Base-by-base conservation (phyloP, 495 filamentous ascomycete species). In the Sphaerosporella brunnea region DNA sequence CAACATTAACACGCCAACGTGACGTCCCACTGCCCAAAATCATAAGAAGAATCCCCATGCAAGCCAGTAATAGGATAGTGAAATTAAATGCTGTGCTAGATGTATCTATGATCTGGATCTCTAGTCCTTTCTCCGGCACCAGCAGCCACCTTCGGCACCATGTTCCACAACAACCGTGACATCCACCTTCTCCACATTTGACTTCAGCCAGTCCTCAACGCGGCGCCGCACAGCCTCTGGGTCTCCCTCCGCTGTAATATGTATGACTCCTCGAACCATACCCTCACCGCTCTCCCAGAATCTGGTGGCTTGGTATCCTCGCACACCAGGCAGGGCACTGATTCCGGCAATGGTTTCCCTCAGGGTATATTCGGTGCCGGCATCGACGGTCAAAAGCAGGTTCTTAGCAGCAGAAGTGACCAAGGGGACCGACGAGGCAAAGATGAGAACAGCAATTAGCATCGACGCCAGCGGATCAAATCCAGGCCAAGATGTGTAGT, bases 401-500 rank as follows among this genome's bases (percentile, higher is more conserved):
- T 78, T 77, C 51, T 77, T 75, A 2, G 87, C 90, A 1, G 82
- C 83, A 13, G 80, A 83, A 51, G 71, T 82, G 35, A 99, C 86
- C 4, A 99, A 70, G 1, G 90, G 90, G 18, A 87, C 72, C 0
- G 92, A 82, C 23, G 86, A 87, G 5, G 77, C 72, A 57, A 94
- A 83, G 52, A 99, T 99, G 49, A 96, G 67, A 26, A 88, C 73
- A 0, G 90, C 88, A 54, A 99, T 99, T 40, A 95, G 68, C 60
- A 85, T 86, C 1, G 90, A 95, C 2, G 88, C 90, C 16, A 96
- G 62, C 15, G 90, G 92, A 62, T 99, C 90, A 69, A 87, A 99
- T n/a, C 86, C 86, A 1, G 82, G 68, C 87, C 87, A 96, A 36
- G 77, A 79, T 49, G 78, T 76, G 53, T 82, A 80, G 58, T 93